Conservation (phyloP, 345 rosid genomes). For the Ceriops tagal region DNA sequence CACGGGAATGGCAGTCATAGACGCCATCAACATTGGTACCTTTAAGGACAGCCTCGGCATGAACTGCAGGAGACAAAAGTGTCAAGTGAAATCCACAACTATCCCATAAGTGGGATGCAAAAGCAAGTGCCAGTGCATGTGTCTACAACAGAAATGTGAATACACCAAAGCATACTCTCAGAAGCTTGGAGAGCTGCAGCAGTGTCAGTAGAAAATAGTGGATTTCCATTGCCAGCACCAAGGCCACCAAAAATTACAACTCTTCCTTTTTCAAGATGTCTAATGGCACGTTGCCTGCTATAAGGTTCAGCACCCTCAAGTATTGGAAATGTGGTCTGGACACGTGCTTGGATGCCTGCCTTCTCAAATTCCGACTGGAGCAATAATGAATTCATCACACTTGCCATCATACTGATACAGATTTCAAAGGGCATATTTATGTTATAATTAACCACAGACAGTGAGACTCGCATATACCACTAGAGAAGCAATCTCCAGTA, state of each 20-base stretch:
- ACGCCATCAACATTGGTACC: conserved; percentile 7
- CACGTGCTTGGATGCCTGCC: neutral
- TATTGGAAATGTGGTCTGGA: neutral
- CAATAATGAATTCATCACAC: conserved; percentile 5
- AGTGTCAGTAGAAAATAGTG: conserved; percentile 2
- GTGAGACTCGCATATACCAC: no score
- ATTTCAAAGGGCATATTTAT: neutral
- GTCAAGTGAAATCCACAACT: neutral
- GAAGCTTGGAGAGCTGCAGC: conserved; percentile 5
- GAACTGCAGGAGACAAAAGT: neutral
- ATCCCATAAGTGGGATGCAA: neutral
- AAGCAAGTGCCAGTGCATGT: no score
- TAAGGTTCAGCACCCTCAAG: conserved; percentile 1
- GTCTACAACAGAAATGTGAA: no score
- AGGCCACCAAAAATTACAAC: neutral
- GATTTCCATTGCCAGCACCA: neutral
- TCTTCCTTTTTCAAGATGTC: conserved; percentile 3
- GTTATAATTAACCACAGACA: neutral
- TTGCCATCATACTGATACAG: conserved; percentile 2
- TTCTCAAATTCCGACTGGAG: conserved; percentile 1
- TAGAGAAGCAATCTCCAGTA: no score
- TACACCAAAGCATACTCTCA: neutral
- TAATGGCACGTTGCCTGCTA: neutral
- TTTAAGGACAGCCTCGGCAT: conserved; percentile 6
- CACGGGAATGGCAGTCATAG: conserved; percentile 3